These are phyloP conservation scores for Hanseniaspora sp. DNA, from an alignment of 1,139 yeast species.

Conservation along the genomic window DNA sequence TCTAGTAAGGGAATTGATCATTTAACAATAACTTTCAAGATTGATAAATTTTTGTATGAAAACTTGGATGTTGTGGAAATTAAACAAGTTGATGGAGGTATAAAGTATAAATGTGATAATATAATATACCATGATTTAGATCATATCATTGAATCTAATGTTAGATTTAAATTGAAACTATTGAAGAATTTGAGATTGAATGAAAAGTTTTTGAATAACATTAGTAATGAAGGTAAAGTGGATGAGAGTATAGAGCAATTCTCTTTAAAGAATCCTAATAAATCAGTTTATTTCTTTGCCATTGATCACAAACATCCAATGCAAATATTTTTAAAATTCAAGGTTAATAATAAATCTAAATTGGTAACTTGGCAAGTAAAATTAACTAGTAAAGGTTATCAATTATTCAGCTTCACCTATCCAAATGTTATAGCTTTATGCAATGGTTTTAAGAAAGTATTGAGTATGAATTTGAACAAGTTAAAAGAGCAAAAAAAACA, in stretches of 20 bases:
- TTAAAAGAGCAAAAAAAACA: conserved; percentile 10
- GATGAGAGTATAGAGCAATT: conserved; percentile 80
- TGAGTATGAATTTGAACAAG: conserved; percentile 22
- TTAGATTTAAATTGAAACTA: conserved; percentile 73
- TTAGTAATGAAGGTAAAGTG: conserved; percentile 70
- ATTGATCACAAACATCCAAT: conserved; percentile 89
- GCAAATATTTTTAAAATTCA: conserved; percentile 76
- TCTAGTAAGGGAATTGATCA: conserved; percentile 82
- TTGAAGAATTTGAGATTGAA: conserved; percentile 75
- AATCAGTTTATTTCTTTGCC: conserved; percentile 85
- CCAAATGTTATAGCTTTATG: conserved; percentile 80
- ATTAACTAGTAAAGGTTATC: conserved; percentile 77
- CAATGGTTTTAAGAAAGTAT: conserved; percentile 74
- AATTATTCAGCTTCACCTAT: conserved; percentile 65
- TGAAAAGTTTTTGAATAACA: conserved; percentile 62
- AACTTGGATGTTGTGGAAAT: conserved; percentile 76
- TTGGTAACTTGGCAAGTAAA: conserved; percentile 82
- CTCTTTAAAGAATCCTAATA: conserved; percentile 80
- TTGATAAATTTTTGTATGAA: conserved; percentile 80
- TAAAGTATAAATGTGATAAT: conserved; percentile 54
- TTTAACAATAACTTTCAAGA: conserved; percentile 92
- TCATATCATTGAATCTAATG: conserved; percentile 80
- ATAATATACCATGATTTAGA: conserved; percentile 75
- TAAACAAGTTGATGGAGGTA: conserved; percentile 53
- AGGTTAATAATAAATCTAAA: conserved; percentile 59